These are phyloP conservation scores for Aspergillus incahuasiensis DNA, from an alignment of 495 filamentous ascomycete species.

Conservation along the genomic window DNA sequence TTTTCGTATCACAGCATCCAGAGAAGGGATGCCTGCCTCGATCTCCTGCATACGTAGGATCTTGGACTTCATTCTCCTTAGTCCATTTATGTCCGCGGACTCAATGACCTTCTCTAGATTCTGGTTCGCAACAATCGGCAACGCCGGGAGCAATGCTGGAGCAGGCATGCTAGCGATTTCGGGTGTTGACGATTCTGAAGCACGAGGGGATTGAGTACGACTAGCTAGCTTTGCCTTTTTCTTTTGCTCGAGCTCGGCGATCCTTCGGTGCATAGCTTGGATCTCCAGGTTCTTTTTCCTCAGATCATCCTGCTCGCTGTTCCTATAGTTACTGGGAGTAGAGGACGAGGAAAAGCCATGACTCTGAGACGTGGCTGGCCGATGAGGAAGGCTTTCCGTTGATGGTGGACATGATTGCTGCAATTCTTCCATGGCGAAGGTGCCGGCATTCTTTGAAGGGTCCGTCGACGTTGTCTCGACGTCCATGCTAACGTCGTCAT, in stretches of 20 bases:
- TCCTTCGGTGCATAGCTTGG: conserved; percentile 66
- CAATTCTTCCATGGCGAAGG: not conserved
- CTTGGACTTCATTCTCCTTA: conserved; percentile 28
- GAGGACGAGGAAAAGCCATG: conserved; percentile 25
- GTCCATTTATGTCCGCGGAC: conserved; percentile 14
- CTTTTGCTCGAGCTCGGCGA: conserved; percentile 70
- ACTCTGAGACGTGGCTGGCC: conserved; percentile 14
- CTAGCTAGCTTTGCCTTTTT: conserved; percentile 52
- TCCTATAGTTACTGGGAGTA: conserved; percentile 34
- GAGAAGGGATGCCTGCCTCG: conserved; percentile 49
- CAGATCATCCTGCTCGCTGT: conserved; percentile 52
- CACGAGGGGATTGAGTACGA: conserved; percentile 32
- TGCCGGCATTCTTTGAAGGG: not conserved
- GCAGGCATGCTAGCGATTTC: conserved; percentile 6
- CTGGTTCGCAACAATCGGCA: not conserved
- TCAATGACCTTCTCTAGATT: not conserved
- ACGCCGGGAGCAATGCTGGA: not conserved
- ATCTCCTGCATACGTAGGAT: conserved; percentile 50
- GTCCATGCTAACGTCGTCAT: conserved; percentile 37
- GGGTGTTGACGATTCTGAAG: conserved; percentile 20
- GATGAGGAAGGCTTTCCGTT: conserved; percentile 9
- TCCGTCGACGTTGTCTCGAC: conserved; percentile 17
- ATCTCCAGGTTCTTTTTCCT: conserved; percentile 64
- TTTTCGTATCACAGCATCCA: conserved; percentile 52
- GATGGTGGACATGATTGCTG: not conserved